These are phyloP conservation scores for Tetrapisispora fleetii DNA, from an alignment of 805 yeast genomes.

Conservation along the genomic window DNA sequence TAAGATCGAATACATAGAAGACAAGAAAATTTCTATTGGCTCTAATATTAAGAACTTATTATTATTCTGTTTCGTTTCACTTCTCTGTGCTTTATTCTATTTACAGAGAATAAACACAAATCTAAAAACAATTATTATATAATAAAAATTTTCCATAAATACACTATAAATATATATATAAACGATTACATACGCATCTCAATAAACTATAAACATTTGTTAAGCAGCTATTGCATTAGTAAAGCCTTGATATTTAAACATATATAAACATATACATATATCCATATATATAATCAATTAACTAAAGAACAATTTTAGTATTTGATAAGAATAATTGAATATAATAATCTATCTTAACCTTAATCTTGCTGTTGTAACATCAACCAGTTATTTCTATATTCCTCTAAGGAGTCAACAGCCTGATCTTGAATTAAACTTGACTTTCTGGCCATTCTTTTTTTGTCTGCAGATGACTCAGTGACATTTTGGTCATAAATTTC, in stretches of 20 bases:
- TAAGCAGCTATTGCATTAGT: neutral
- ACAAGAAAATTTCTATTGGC: neutral
- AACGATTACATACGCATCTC: neutral
- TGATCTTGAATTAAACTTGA: constrained; percentile 27
- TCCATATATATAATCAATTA: neutral
- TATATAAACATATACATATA: too few relatives aligned
- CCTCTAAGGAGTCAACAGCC: constrained; percentile 29
- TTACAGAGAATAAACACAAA: neutral
- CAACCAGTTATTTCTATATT: constrained; percentile 31
- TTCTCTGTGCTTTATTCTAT: neutral
- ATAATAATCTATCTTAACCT: neutral
- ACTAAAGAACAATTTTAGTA: neutral
- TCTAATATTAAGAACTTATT: neutral
- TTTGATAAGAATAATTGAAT: neutral
- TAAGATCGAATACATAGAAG: neutral
- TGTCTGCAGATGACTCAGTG: neutral
- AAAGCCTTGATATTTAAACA: neutral
- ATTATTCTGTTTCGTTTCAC: neutral
- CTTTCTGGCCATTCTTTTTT: constrained; percentile 11
- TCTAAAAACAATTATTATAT: neutral
- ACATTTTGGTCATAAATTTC: constrained; percentile 9
- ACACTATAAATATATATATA: neutral
- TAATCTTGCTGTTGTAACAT: constrained; percentile 27
- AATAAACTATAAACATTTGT: neutral
- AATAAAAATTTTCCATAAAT: neutral